A percentile compares a stretch with the other conserved stretches of the same genome.
Evolutionary conservation across 2,329 filamentous ascomycete genomes (phyloP).

Genomic region (Ophiocordyceps camponoti-saundersi): DNA sequence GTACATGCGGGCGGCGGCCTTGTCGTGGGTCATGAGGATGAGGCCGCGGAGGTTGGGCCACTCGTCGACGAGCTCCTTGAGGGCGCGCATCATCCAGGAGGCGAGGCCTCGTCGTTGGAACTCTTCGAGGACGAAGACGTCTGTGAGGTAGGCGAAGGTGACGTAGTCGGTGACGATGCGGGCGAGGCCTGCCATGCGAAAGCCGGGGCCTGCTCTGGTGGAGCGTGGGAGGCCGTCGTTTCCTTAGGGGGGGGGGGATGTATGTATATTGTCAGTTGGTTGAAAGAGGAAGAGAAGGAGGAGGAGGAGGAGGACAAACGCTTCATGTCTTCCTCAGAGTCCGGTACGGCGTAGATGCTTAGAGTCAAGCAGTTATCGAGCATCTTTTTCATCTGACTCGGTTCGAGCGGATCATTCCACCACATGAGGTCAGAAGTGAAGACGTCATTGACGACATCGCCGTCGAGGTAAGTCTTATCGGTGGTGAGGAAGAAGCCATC

Average conservation of each 20-base stretch:
- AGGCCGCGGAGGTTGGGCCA: constrained; percentile 44
- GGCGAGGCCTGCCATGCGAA: constrained; percentile 22
- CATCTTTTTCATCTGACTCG: constrained; percentile 29
- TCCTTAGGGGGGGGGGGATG: constrained; percentile 7
- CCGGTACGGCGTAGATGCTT: constrained; percentile 32
- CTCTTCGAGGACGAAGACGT: constrained; percentile 45
- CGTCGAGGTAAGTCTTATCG: constrained; percentile 35
- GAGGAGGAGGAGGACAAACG: constrained; percentile 9
- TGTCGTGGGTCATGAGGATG: constrained; percentile 33
- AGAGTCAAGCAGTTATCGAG: constrained; percentile 43
- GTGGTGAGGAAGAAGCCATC: constrained; percentile 44
- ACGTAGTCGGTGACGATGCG: constrained; percentile 53
- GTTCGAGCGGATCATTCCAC: constrained; percentile 38
- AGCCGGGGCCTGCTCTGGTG: constrained; percentile 10
- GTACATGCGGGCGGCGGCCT: constrained; percentile 25
- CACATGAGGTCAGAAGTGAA: constrained; percentile 40
- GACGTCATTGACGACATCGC: constrained; percentile 34
- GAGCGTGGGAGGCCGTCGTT: constrained; percentile 13
- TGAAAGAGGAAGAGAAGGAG: not conserved
- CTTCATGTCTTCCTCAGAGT: constrained; percentile 20
- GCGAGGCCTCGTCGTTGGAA: constrained; percentile 47
- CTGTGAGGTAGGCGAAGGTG: constrained; percentile 50
- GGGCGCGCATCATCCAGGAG: constrained; percentile 43
- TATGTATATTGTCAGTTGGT: not conserved
- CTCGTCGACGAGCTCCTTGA: constrained; percentile 36